Evolutionary conservation across 1,284 basidiomycete genomes (phyloP).

Genomic region (Sanghuangporus weigelae): DNA sequence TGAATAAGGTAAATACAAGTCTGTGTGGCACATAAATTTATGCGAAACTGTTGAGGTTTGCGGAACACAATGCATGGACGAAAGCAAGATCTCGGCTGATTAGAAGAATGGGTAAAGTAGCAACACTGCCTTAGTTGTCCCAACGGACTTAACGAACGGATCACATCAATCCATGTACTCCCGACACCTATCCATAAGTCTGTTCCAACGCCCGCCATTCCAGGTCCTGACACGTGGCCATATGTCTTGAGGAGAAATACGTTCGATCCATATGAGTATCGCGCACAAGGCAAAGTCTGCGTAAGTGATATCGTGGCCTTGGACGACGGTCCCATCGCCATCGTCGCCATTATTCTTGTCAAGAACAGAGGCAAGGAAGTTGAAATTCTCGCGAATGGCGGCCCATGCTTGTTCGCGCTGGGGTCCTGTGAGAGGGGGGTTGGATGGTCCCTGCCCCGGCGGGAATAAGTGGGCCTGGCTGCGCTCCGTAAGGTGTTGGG

Average conservation of each 20-base stretch:
- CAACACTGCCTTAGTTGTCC: background rate
- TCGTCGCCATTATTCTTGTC: constrained; percentile 54
- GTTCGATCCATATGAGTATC: constrained; percentile 63
- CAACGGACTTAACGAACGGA: background rate
- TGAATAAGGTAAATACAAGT: no score
- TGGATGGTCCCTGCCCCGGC: constrained; percentile 18
- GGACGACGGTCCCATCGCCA: constrained; percentile 57
- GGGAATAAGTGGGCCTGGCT: constrained; percentile 47
- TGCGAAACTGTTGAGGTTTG: no score
- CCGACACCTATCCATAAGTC: constrained; percentile 52
- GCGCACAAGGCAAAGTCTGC: constrained; percentile 69
- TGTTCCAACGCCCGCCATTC: constrained; percentile 58
- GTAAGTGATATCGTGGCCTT: constrained; percentile 60
- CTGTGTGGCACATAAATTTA: no score
- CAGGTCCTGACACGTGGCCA: constrained; percentile 57
- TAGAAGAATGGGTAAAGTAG: background rate
- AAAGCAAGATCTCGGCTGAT: background rate
- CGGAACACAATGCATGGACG: no score
- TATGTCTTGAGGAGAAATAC: constrained; percentile 59
- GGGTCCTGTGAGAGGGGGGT: constrained; percentile 31
- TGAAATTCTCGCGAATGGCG: constrained; percentile 58
- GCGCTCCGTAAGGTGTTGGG: constrained; percentile 50
- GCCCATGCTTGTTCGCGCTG: constrained; percentile 60
- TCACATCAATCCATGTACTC: constrained; percentile 50
- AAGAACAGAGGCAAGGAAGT: constrained; percentile 54